A percentile compares a stretch with the other conserved stretches of the same genome.
These are phyloP conservation scores for Cyclotella distinguenda DNA, from an alignment of 108 stramenopile species.

Conservation along the genomic window DNA sequence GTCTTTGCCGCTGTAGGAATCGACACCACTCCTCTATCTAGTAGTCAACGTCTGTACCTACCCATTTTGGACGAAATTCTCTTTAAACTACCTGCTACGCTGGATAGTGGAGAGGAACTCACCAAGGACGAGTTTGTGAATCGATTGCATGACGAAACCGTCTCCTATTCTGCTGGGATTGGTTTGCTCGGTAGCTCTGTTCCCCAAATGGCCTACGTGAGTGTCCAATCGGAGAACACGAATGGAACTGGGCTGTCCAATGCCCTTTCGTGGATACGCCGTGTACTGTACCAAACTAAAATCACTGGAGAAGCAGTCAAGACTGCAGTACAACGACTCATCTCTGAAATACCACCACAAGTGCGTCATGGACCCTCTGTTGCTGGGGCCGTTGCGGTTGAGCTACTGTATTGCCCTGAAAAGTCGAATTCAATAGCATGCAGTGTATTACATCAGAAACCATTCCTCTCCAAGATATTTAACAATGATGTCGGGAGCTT, in stretches of 20 bases:
- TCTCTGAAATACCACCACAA: conserved; percentile 42
- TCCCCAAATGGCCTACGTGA: conserved; percentile 37
- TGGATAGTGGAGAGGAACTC: conserved; percentile 36
- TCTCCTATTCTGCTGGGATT: conserved; percentile 41
- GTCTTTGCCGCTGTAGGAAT: conserved; percentile 45
- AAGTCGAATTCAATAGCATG: conserved; percentile 40
- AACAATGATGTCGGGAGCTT: conserved; percentile 8
- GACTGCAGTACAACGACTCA: conserved; percentile 42
- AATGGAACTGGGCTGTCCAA: conserved; percentile 26
- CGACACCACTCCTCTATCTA: conserved; percentile 26
- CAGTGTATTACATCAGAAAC: conserved; percentile 38
- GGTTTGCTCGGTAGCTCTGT: conserved; percentile 41
- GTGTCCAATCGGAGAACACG: conserved; percentile 27
- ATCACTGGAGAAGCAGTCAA: conserved; percentile 34
- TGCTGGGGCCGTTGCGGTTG: conserved; percentile 23
- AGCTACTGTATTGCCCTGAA: conserved; percentile 19
- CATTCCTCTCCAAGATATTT: conserved; percentile 37
- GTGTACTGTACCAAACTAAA: conserved; percentile 29
- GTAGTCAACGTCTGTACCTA: conserved; percentile 32
- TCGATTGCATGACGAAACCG: conserved; percentile 39
- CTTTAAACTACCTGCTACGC: conserved; percentile 42
- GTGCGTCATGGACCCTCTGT: conserved; percentile 38
- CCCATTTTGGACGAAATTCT: conserved; percentile 50
- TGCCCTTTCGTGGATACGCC: conserved; percentile 38
- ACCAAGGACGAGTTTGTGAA: conserved; percentile 45